These are phyloP conservation scores for Auricularia heimuer DNA, from an alignment of 768 basidiomycete genomes.

Conservation along the genomic window DNA sequence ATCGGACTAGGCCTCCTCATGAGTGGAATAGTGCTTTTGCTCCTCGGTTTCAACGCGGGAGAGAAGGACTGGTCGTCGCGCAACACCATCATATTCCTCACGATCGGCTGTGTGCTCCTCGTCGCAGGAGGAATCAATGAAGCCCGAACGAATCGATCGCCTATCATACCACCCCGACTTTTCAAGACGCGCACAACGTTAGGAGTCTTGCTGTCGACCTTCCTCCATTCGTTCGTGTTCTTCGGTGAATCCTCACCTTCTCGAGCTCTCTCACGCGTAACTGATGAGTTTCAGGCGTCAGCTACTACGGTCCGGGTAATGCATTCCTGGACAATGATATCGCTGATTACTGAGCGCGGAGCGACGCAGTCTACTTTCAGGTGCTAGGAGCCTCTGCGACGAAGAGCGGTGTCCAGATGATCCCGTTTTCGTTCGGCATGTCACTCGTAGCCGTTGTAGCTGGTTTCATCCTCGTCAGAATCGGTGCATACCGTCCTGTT, in stretches of 20 bases:
- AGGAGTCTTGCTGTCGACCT: constrained; percentile 20
- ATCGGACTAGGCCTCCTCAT: constrained; percentile 55
- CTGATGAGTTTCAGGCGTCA: too few species aligned
- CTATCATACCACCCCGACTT: constrained; percentile 31
- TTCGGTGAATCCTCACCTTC: constrained; percentile 7
- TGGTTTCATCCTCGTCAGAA: constrained; percentile 19
- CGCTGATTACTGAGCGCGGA: too few species aligned
- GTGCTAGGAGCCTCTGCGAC: constrained; percentile 30
- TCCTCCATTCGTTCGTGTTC: constrained; percentile 27
- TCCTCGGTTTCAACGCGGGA: constrained; percentile 66
- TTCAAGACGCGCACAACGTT: constrained; percentile 34
- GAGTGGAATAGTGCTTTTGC: constrained; percentile 51
- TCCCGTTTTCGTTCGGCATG: constrained; percentile 24
- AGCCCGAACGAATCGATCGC: constrained; percentile 41
- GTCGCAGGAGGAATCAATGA: constrained; percentile 49
- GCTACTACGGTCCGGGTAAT: too few species aligned
- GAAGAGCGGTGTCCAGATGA: constrained; percentile 23
- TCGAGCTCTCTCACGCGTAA: too few species aligned
- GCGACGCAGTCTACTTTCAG: constrained; percentile 27
- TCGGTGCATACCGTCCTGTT: constrained; percentile 22
- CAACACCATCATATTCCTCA: constrained; percentile 53
- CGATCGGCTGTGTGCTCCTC: constrained; percentile 45
- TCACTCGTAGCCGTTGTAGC: constrained; percentile 14
- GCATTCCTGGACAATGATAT: too few species aligned
- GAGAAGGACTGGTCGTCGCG: constrained; percentile 52